These are phyloP conservation scores for Mallotus japonicus DNA, from an alignment of 441 rosid species.

Conservation along the genomic window DNA sequence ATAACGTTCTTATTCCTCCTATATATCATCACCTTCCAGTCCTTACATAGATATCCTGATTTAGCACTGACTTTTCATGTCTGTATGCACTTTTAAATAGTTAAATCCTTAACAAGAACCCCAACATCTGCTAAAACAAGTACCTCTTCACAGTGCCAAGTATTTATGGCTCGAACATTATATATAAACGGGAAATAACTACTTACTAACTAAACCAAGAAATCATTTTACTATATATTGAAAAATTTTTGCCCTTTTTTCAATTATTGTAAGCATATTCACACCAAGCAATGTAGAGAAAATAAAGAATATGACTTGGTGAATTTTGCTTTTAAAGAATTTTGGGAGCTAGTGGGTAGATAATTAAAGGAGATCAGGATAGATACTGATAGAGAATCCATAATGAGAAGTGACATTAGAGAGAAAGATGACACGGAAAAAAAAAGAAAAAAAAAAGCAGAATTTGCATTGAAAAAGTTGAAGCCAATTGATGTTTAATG, in stretches of 20 bases:
- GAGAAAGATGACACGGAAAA: not conserved
- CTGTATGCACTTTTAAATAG: slow-evolving; percentile 9
- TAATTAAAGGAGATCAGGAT: not conserved
- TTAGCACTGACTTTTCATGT: slow-evolving; percentile 14
- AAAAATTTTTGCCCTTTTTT: no score
- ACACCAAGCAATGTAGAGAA: no score
- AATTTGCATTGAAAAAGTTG: slow-evolving; percentile 8
- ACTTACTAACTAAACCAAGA: no score
- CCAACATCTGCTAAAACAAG: not conserved
- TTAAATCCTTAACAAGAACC: no score
- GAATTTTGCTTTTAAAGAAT: no score
- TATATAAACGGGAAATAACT: no score
- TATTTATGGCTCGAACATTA: no score
- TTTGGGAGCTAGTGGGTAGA: no score
- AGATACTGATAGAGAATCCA: slow-evolving; percentile 7
- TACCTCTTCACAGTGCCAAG: no score
- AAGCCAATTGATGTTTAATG: slow-evolving; percentile 21
- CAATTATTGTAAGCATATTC: no score
- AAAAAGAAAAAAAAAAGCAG: not conserved
- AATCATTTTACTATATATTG: no score
- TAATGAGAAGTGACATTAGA: slow-evolving; percentile 33
- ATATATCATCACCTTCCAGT: not conserved
- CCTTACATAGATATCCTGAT: slow-evolving; percentile 17
- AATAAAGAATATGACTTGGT: no score
- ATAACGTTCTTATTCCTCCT: slow-evolving; percentile 8